Evolutionary conservation across 495 filamentous ascomycete genomes (phyloP).

Genomic region (Monascus purpureus): DNA sequence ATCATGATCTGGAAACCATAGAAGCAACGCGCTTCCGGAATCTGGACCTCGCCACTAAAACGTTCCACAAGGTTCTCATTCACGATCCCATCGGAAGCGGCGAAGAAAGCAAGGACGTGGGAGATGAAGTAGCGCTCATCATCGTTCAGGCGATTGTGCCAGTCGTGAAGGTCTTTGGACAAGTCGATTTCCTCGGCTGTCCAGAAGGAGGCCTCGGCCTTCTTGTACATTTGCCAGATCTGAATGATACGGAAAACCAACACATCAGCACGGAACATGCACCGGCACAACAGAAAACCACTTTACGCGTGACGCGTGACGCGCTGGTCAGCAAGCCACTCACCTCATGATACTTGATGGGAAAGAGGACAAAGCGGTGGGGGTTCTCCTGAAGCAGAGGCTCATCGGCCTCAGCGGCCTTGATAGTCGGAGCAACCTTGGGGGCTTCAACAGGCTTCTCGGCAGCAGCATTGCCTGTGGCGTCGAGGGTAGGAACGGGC

Average conservation of each 20-base stretch:
- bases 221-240: constrained; percentile 99
- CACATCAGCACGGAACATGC: constrained; percentile 7
- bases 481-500: constrained; percentile 38
- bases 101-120: constrained; percentile 97
- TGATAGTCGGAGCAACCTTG: constrained; percentile 46
- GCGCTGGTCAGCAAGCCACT: constrained; percentile 39
- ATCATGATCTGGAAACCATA: constrained; percentile 99
- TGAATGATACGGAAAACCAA: constrained; percentile 16
- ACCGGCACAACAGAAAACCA: constrained; percentile 24
- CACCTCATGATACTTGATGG: constrained; percentile 99
- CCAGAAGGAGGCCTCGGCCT: constrained; percentile 99
- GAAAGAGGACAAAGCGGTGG: constrained; percentile 92
- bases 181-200: constrained; percentile 98
- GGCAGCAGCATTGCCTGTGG: constrained; percentile 29
- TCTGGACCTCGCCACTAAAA: constrained; percentile 93
- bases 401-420: constrained; percentile 65
- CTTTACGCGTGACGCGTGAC: constrained; percentile 57
- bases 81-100: constrained; percentile 98
- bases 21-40: constrained; percentile 97
- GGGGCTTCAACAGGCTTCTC: constrained; percentile 31
- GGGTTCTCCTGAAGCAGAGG: constrained; percentile 92
- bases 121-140: constrained; percentile 98
- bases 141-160: constrained; percentile 93
- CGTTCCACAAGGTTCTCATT: constrained; percentile 98
- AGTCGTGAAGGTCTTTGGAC: constrained; percentile 96